Percentiles rank a stretch among this genome's conserved stretches.
Conservation (phyloP, 2,329 filamentous ascomycete genomes). For the Fusarium napiforme region DNA sequence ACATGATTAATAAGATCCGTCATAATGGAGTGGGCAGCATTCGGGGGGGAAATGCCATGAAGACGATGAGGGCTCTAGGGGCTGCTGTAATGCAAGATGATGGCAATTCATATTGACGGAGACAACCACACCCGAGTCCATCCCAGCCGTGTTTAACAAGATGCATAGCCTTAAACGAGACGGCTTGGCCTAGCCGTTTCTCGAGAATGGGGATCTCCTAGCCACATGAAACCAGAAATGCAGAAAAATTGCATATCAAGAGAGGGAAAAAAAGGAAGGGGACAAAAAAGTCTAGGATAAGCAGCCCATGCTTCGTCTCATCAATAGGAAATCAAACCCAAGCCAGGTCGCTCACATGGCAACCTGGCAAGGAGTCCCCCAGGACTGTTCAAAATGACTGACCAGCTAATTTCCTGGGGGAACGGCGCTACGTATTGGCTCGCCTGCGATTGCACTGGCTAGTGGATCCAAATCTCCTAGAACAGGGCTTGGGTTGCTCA, state of each 20-base stretch:
- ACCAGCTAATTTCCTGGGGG: constrained; percentile 43
- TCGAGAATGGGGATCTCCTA: background rate
- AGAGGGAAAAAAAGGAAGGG: background rate
- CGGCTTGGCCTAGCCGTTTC: background rate
- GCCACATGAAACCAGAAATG: constrained; percentile 12
- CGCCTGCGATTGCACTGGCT: constrained; percentile 30
- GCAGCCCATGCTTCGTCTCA: constrained; percentile 27
- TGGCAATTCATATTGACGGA: background rate
- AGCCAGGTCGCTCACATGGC: constrained; percentile 34
- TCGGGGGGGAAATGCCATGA: background rate
- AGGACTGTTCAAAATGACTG: constrained; percentile 30
- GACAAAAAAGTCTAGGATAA: background rate
- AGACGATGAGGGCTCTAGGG: background rate
- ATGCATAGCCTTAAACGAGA: background rate
- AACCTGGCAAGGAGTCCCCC: constrained; percentile 32
- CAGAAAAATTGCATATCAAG: constrained; percentile 4
- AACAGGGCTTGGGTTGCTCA: constrained; percentile 36
- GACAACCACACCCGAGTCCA: background rate
- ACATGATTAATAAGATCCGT: background rate
- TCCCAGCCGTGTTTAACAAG: background rate
- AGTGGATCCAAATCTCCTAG: constrained; percentile 42
- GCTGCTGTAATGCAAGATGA: background rate
- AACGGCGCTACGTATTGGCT: constrained; percentile 38
- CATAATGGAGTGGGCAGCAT: background rate
- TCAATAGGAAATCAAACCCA: constrained; percentile 4